A percentile compares a stretch with the other conserved stretches of the same genome.
Evolutionary conservation across 129 eudicot genomes (phyloP).

Genomic region (Artemisia annua): DNA sequence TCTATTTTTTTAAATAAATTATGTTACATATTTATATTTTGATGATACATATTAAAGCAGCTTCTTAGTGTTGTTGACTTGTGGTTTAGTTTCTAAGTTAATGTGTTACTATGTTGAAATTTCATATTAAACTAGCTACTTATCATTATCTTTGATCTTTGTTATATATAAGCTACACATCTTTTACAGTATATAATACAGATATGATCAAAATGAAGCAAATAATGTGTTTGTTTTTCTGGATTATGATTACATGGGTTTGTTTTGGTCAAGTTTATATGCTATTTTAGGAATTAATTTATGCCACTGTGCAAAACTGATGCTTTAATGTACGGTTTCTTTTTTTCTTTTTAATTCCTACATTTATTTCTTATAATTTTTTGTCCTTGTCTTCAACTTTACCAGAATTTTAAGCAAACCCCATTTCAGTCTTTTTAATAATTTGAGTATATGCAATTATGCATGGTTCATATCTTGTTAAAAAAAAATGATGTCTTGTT

Average conservation of each 20-base stretch:
- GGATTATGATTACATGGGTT: not conserved
- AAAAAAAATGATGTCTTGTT: too few species aligned
- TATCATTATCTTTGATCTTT: not conserved
- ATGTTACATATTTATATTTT: not conserved
- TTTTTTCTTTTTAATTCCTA: not conserved
- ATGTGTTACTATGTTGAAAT: not conserved
- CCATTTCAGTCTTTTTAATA: conserved; percentile 10
- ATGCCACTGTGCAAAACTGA: conserved; percentile 36
- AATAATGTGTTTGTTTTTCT: not conserved
- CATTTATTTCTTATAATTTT: conserved; percentile 35
- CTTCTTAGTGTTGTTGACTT: not conserved
- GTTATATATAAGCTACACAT: too few species aligned
- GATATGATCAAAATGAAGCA: too few species aligned
- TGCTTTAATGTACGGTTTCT: not conserved
- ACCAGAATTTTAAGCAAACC: conserved; percentile 38
- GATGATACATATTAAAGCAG: conserved; percentile 8
- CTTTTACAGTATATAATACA: too few species aligned
- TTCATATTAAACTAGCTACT: not conserved
- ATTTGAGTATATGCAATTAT: too few species aligned
- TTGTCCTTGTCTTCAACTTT: conserved; percentile 37
- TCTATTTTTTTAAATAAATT: not conserved
- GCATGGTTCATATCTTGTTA: too few species aligned
- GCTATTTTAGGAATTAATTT: conserved; percentile 23
- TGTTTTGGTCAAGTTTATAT: conserved; percentile 10
- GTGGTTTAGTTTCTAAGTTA: conserved; percentile 19